A percentile compares a stretch with the other conserved stretches of the same genome.
Conservation (phyloP, 768 basidiomycete genomes). For the Nidularia sp. region DNA sequence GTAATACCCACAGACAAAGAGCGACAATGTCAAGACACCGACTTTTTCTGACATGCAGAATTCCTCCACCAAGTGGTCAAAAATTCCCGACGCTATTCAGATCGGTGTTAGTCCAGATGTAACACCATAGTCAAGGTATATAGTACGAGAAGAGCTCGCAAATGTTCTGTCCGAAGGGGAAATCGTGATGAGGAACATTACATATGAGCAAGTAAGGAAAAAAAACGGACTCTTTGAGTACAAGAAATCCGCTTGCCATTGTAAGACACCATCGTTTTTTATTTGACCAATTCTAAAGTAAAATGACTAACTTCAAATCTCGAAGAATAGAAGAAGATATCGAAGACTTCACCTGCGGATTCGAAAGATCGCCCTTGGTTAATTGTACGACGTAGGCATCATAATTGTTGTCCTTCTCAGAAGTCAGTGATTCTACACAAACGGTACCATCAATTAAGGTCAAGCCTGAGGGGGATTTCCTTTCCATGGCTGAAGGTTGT, state of each 20-base stretch:
- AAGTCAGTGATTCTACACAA: no score
- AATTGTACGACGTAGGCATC: conserved; percentile 27
- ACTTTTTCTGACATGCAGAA: conserved; percentile 49
- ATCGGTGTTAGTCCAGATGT: not conserved
- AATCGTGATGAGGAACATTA: no score
- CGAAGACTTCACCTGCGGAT: conserved; percentile 34
- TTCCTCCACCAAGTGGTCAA: conserved; percentile 35
- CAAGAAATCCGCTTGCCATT: conserved; percentile 40
- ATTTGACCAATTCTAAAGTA: conserved; percentile 44
- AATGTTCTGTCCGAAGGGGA: conserved; percentile 47
- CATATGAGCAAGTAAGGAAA: no score
- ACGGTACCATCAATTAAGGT: no score
- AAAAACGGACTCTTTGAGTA: conserved; percentile 47
- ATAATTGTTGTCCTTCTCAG: conserved; percentile 5
- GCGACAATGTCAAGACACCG: conserved; percentile 50
- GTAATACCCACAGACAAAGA: conserved; percentile 69
- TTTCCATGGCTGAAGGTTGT: no score
- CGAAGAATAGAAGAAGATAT: conserved; percentile 3
- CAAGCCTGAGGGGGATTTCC: no score
- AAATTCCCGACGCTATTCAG: conserved; percentile 39
- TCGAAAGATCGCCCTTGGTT: not conserved
- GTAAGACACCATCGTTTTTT: conserved; percentile 48
- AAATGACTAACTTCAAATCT: not conserved
- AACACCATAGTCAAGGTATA: not conserved
- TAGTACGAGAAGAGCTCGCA: conserved; percentile 52